Percentiles rank a stretch among this genome's conserved stretches.
These are phyloP conservation scores for Mycogone perniciosa DNA, from an alignment of 2,329 filamentous ascomycete species.

Conservation along the genomic window DNA sequence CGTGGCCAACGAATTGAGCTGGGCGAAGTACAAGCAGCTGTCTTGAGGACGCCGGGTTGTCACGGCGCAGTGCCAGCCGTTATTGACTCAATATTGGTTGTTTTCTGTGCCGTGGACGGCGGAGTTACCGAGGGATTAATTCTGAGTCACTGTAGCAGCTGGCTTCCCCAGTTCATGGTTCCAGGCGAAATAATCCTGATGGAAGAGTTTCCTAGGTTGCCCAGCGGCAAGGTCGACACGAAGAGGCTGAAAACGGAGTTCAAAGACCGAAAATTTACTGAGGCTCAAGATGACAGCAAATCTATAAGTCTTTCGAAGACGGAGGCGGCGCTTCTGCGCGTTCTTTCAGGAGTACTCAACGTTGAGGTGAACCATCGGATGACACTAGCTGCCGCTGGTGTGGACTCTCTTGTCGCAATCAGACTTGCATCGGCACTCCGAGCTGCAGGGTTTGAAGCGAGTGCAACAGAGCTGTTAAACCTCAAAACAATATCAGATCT, in stretches of 20 bases:
- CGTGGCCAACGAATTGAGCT: constrained; percentile 78
- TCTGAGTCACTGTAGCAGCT: constrained; percentile 56
- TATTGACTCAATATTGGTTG: constrained; percentile 61
- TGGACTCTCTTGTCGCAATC: constrained; percentile 55
- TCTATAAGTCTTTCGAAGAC: constrained; percentile 15
- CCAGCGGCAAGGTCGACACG: constrained; percentile 79
- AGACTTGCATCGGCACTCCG: constrained; percentile 58
- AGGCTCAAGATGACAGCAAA: background rate
- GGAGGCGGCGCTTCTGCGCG: constrained; percentile 29
- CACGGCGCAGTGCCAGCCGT: constrained; percentile 63
- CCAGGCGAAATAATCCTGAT: constrained; percentile 65
- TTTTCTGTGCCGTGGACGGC: constrained; percentile 59
- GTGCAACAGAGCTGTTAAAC: constrained; percentile 56
- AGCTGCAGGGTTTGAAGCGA: constrained; percentile 45
- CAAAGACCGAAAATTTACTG: constrained; percentile 14
- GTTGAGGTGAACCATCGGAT: constrained; percentile 30
- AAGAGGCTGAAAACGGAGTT: constrained; percentile 53
- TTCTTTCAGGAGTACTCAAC: constrained; percentile 37
- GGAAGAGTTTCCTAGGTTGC: constrained; percentile 61
- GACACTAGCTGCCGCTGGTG: constrained; percentile 46
- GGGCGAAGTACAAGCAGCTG: constrained; percentile 68
- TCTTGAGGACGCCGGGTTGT: constrained; percentile 54
- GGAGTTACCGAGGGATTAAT: constrained; percentile 36
- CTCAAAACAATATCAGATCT: constrained; percentile 38
- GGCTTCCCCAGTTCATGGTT: constrained; percentile 80